Percentiles rank a stretch among this genome's conserved stretches.
These are phyloP conservation scores for Eurotiales sp. DNA, from an alignment of 2,329 filamentous ascomycete genomes.

Conservation along the genomic window DNA sequence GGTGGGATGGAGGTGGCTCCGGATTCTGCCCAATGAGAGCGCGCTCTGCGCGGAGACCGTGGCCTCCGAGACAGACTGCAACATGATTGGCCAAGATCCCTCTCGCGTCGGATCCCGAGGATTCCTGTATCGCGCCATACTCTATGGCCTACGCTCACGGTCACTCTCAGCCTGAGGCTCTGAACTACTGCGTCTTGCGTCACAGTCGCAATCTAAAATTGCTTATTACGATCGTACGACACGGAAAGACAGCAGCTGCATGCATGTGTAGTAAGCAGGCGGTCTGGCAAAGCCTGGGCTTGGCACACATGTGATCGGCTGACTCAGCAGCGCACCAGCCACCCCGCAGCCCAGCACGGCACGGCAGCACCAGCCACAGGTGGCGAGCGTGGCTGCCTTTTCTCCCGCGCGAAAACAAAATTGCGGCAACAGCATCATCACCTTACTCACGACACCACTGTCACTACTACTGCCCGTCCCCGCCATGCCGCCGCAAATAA, in stretches of 20 bases:
- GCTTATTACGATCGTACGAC: too few species aligned
- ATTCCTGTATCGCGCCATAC: too few species aligned
- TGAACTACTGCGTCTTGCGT: too few species aligned
- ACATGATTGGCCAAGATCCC: slow-evolving; percentile 5
- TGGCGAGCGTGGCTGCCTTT: too few species aligned
- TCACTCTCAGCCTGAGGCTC: too few species aligned
- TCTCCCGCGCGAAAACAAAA: too few species aligned
- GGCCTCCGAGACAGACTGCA: background rate
- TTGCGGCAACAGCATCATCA: slow-evolving; percentile 2
- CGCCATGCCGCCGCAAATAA: slow-evolving; percentile 82
- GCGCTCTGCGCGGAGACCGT: slow-evolving; percentile 1
- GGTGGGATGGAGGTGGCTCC: background rate
- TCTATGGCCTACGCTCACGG: too few species aligned
- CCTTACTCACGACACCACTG: background rate
- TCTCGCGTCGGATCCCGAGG: slow-evolving; percentile 5
- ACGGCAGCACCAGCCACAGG: slow-evolving; percentile 11
- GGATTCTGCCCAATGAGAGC: background rate
- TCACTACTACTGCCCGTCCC: background rate
- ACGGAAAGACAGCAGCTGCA: too few species aligned
- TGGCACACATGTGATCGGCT: background rate
- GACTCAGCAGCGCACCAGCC: background rate
- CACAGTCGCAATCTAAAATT: too few species aligned
- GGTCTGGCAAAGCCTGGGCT: too few species aligned
- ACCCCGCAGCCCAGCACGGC: background rate
- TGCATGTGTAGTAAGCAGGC: too few species aligned